These are phyloP conservation scores for Arthrobotrys sphaeroides DNA, from an alignment of 2,329 filamentous ascomycete genomes.

Conservation along the genomic window DNA sequence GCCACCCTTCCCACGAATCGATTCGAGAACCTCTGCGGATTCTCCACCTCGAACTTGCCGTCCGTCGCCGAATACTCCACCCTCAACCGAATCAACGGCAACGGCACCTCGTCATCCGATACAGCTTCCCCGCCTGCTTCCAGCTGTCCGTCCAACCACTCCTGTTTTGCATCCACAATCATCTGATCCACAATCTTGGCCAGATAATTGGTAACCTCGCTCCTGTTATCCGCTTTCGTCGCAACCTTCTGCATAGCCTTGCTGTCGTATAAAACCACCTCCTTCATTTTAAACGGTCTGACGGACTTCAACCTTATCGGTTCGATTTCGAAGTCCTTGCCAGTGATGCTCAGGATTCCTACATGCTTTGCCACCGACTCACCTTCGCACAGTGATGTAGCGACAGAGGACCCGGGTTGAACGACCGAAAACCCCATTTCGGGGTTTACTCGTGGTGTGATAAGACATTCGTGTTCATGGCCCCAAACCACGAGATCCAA, in stretches of 20 bases:
- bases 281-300: conserved; percentile 86
- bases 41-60: conserved; percentile 88
- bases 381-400: conserved; percentile 87
- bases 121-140: conserved; percentile 66
- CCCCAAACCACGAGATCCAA: conserved; percentile 94
- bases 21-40: conserved; percentile 94
- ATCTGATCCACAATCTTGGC: conserved; percentile 82
- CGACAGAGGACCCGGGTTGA: conserved; percentile 95
- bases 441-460: conserved; percentile 82
- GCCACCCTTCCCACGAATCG: conserved; percentile 89
- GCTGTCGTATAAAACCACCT: conserved; percentile 80
- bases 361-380: conserved; percentile 93
- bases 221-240: conserved; percentile 82
- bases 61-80: conserved; percentile 89
- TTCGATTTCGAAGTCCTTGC: conserved; percentile 80
- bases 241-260: conserved; percentile 79
- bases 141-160: conserved; percentile 83
- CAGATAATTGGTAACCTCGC: conserved; percentile 79
- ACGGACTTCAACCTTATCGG: conserved; percentile 87
- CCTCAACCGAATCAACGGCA: conserved; percentile 86
- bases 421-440: conserved; percentile 95
- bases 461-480: conserved; percentile 95
- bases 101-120: conserved; percentile 71
- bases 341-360: conserved; percentile 82
- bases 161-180: conserved; percentile 81